Conservation (phyloP, 2,329 filamentous ascomycete species). For the Lachnellula hyalina region DNA sequence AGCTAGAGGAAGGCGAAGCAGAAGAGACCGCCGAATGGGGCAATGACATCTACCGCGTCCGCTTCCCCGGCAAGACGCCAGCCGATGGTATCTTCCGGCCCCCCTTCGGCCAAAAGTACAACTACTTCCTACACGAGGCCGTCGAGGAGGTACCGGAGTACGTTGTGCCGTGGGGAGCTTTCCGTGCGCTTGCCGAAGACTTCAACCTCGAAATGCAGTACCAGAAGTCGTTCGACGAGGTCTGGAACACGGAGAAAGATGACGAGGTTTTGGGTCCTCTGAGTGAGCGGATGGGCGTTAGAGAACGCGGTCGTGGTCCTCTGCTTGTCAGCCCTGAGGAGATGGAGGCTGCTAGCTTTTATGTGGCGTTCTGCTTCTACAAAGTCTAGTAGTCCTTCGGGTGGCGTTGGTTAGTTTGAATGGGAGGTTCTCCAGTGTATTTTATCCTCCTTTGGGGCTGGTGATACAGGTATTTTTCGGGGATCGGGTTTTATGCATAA, state of each 20-base stretch:
- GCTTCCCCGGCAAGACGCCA: conserved; percentile 78
- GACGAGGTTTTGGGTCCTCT: conserved; percentile 74
- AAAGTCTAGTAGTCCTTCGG: conserved; percentile 58
- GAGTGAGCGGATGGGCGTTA: conserved; percentile 93
- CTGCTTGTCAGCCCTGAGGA: conserved; percentile 77
- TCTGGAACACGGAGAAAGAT: conserved; percentile 89
- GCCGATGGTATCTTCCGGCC: conserved; percentile 87
- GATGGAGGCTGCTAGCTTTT: conserved; percentile 88
- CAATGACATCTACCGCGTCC: conserved; percentile 86
- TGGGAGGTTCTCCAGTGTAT: background rate
- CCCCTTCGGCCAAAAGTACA: conserved; percentile 97
- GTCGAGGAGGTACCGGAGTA: conserved; percentile 97
- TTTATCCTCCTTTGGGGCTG: background rate
- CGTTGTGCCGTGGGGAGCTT: conserved; percentile 96
- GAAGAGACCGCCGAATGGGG: conserved; percentile 76
- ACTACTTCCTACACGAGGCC: conserved; percentile 90
- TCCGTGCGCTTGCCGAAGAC: conserved; percentile 90
- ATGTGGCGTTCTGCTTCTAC: conserved; percentile 94
- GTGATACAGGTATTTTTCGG: background rate
- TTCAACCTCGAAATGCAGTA: conserved; percentile 96
- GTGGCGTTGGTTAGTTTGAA: background rate
- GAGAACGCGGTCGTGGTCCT: conserved; percentile 58
- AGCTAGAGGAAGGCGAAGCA: conserved; percentile 55
- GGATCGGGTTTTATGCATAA: background rate
- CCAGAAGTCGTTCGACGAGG: conserved; percentile 81